A percentile compares a stretch with the other conserved stretches of the same genome.
Evolutionary conservation across 23 red algal species (phyloP).

Genomic region (Agarophyton chilense): DNA sequence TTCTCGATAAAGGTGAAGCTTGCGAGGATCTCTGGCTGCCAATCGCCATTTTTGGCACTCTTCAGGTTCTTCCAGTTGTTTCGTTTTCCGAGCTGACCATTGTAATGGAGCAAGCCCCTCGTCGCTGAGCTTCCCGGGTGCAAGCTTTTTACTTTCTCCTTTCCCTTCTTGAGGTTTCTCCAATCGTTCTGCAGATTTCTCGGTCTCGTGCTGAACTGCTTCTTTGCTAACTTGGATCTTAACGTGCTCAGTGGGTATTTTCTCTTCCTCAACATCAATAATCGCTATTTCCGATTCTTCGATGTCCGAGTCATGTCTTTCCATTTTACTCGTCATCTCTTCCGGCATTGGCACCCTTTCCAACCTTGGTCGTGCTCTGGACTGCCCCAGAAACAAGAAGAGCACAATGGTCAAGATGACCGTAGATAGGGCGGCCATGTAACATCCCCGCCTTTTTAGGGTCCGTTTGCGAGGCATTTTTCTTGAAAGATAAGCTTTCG

Average conservation of each 20-base stretch:
- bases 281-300: background rate
- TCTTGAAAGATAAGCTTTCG: background rate
- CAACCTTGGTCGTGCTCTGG: background rate
- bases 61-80: background rate
- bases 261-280: background rate
- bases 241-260: background rate
- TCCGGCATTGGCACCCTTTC: slow-evolving; percentile 10
- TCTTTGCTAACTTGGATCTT: background rate
- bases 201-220: background rate
- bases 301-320: background rate
- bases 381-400: background rate
- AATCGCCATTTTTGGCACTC: slow-evolving; percentile 35
- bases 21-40: slow-evolving; percentile 1
- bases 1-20: slow-evolving; percentile 19
- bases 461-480: background rate
- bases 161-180: background rate
- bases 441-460: background rate
- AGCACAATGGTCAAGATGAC: background rate
- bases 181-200: background rate
- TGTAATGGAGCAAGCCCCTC: background rate
- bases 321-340: slow-evolving; percentile 17
- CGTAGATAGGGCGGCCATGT: background rate
- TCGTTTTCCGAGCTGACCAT: background rate
- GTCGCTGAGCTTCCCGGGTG: background rate
- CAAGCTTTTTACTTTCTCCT: background rate